These are phyloP conservation scores for Suillus paluster DNA, from an alignment of 768 basidiomycete species.

Conservation along the genomic window DNA sequence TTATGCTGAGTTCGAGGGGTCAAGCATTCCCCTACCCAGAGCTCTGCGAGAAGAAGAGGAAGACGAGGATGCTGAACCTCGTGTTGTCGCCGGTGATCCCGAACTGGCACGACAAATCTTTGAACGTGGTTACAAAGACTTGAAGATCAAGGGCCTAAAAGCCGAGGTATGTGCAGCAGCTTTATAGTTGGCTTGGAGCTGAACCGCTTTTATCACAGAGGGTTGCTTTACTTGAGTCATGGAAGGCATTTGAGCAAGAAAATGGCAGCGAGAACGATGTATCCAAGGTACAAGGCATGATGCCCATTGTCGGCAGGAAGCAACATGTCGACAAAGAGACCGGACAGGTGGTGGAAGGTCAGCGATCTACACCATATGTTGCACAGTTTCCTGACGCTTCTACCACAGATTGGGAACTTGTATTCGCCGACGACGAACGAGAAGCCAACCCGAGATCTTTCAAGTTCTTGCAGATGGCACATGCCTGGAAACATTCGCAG, in stretches of 20 bases:
- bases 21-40: slow-evolving; percentile 67
- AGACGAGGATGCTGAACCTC: slow-evolving; percentile 52
- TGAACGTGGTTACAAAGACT: slow-evolving; percentile 84
- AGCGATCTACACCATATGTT: slow-evolving; percentile 24
- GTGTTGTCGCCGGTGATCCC: slow-evolving; percentile 74
- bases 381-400: slow-evolving; percentile 5
- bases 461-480: slow-evolving; percentile 96
- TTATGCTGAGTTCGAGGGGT: slow-evolving; percentile 91
- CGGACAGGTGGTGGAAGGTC: slow-evolving; percentile 86
- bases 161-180: slow-evolving; percentile 66
- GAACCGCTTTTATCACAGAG: slow-evolving; percentile 55
- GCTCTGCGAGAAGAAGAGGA: slow-evolving; percentile 71
- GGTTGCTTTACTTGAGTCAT: slow-evolving; percentile 88
- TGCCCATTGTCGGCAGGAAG: slow-evolving; percentile 89
- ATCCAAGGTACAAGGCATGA: slow-evolving; percentile 86
- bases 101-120: slow-evolving; percentile 77
- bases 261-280: slow-evolving; percentile 76
- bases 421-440: slow-evolving; percentile 95
- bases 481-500: slow-evolving; percentile 79
- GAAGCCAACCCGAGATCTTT: slow-evolving; percentile 92
- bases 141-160: slow-evolving; percentile 82
- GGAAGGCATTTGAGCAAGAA: slow-evolving; percentile 92
- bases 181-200: not conserved
- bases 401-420: slow-evolving; percentile 86
- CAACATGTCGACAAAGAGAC: slow-evolving; percentile 85